A percentile compares a stretch with the other conserved stretches of the same genome.
Conservation (phyloP, 2,329 filamentous ascomycete species). For the Lasiodiplodia hormozganensis region DNA sequence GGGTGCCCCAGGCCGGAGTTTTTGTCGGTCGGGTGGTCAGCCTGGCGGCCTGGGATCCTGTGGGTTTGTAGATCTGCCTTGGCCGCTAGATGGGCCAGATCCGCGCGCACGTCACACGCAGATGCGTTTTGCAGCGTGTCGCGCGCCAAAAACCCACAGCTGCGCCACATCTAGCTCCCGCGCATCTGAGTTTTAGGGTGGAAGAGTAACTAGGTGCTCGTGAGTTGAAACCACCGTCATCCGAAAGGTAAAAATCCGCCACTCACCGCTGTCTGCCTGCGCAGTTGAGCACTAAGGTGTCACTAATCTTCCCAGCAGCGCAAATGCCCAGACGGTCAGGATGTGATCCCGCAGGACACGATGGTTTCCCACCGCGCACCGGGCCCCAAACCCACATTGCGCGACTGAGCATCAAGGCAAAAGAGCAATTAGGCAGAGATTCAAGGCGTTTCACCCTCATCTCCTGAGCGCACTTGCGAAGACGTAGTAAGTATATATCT, state of each 20-base stretch:
- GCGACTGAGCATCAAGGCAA: slow-evolving; percentile 14
- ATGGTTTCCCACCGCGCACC: not conserved
- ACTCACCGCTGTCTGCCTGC: slow-evolving; percentile 2
- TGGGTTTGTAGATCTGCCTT: not conserved
- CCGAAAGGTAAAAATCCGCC: not conserved
- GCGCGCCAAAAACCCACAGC: not conserved
- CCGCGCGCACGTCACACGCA: not conserved
- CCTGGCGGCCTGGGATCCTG: not conserved
- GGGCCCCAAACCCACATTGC: slow-evolving; percentile 1
- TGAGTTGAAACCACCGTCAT: not conserved
- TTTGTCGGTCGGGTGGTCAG: not conserved
- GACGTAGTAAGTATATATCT: not conserved
- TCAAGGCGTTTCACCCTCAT: slow-evolving; percentile 3
- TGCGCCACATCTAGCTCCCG: not conserved
- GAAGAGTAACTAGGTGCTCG: not conserved
- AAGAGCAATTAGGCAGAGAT: slow-evolving; percentile 7
- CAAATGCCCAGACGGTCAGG: not conserved
- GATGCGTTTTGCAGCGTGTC: not conserved
- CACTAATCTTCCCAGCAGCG: not conserved
- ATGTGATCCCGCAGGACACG: not conserved
- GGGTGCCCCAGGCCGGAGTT: not conserved
- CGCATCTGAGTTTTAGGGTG: slow-evolving; percentile 8
- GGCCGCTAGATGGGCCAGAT: not conserved
- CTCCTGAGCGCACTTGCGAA: not conserved
- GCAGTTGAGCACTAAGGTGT: slow-evolving; percentile 9